Percentiles rank a stretch among this genome's conserved stretches.
phyloP scores from a whole-genome alignment of 202 grass and related monocot species.

The Hordeum pubiflorum region DNA sequence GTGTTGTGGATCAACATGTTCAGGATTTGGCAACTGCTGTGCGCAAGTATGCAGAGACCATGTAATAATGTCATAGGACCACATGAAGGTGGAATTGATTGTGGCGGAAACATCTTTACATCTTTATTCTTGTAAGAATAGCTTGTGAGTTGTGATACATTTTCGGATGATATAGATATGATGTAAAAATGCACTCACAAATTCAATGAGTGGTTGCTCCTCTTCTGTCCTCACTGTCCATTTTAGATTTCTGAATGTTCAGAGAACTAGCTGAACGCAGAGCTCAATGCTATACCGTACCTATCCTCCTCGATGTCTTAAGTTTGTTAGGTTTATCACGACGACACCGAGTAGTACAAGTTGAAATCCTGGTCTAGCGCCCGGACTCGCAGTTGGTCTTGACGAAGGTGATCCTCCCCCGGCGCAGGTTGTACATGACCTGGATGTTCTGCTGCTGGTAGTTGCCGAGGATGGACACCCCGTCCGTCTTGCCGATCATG shows the following conservation, averaged over 20 bases:
- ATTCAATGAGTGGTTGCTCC: background rate
- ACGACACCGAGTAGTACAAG: background rate
- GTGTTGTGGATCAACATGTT: conserved; percentile 68
- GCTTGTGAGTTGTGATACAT: background rate
- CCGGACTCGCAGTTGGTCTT: conserved; percentile 23
- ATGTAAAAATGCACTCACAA: background rate
- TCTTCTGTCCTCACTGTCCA: background rate
- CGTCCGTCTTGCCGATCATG: conserved; percentile 36
- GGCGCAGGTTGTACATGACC: conserved; percentile 49
- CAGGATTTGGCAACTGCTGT: conserved; percentile 56
- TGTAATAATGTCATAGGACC: background rate
- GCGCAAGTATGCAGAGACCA: conserved; percentile 22
- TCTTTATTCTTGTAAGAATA: background rate
- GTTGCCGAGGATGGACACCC: conserved; percentile 57
- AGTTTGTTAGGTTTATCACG: background rate
- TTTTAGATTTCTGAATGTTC: background rate
- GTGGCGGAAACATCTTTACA: conserved; percentile 6
- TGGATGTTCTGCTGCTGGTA: conserved; percentile 67
- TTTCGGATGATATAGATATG: background rate
- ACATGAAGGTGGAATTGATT: background rate
- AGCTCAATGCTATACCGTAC: background rate
- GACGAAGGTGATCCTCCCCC: conserved; percentile 44
- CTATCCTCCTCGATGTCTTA: background rate
- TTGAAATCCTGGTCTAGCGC: background rate
- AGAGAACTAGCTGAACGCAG: background rate